Evolutionary conservation across 2,329 filamentous ascomycete species (phyloP).

Genomic region (Trichoderma lentiforme): DNA sequence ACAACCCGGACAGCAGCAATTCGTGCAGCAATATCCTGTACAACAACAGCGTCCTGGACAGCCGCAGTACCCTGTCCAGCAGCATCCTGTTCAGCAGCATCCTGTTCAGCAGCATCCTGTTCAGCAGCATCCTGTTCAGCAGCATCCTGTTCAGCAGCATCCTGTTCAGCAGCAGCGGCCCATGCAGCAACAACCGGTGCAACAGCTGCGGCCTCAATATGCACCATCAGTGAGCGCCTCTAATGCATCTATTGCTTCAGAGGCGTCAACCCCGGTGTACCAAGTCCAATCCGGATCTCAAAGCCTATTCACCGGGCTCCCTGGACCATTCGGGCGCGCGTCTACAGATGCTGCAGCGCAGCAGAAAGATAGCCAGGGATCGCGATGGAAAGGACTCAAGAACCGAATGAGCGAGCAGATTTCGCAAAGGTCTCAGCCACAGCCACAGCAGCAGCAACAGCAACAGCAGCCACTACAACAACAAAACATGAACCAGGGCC

Average conservation of each 20-base stretch:
- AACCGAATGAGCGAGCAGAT: conserved; percentile 34
- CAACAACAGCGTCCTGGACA: neutral
- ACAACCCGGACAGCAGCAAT: neutral
- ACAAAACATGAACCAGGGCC: conserved; percentile 4
- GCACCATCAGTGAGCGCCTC: neutral
- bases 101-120: neutral
- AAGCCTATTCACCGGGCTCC: neutral
- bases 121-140: neutral
- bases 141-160: neutral
- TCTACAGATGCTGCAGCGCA: neutral
- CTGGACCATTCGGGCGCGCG: neutral
- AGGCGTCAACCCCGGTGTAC: neutral
- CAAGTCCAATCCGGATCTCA: neutral
- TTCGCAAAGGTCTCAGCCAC: conserved; percentile 16
- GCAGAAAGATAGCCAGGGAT: conserved; percentile 25
- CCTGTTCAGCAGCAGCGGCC: neutral
- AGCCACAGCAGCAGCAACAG: neutral
- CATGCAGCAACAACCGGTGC: neutral
- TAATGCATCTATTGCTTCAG: conserved; percentile 1
- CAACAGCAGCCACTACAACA: neutral
- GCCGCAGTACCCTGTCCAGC: neutral
- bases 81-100: neutral
- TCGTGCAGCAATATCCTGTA: neutral
- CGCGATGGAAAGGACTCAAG: conserved; percentile 34
- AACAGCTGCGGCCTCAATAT: neutral